Percentiles rank a stretch among this genome's conserved stretches.
These are phyloP conservation scores for Cardamine resedifolia DNA, from an alignment of 345 rosid genomes.

Conservation along the genomic window DNA sequence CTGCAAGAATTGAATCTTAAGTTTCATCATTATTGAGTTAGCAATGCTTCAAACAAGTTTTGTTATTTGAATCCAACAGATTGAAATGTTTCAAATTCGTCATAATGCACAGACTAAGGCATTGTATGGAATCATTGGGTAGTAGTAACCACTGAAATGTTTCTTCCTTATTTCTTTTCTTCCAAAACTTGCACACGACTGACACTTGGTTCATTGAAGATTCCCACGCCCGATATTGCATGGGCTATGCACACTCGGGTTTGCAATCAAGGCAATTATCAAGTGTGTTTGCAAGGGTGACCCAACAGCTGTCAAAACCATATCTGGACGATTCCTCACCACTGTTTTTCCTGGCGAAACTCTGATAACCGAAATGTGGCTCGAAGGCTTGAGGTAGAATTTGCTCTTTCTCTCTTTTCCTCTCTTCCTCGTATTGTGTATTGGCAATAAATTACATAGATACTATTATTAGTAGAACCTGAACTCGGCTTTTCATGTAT, in stretches of 20 bases:
- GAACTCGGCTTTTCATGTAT: constrained; percentile 25
- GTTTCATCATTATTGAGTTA: background rate
- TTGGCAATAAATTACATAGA: background rate
- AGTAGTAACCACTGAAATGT: background rate
- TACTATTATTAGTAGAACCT: background rate
- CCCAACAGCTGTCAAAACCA: constrained; percentile 51
- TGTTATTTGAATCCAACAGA: background rate
- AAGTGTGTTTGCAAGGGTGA: constrained; percentile 78
- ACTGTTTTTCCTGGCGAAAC: constrained; percentile 88
- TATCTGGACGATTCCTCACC: constrained; percentile 73
- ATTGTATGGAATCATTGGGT: background rate
- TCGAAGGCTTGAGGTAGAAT: constrained; percentile 64
- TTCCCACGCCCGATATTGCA: constrained; percentile 87
- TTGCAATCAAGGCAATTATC: constrained; percentile 75
- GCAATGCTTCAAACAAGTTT: background rate
- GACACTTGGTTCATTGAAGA: constrained; percentile 40
- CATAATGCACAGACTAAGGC: background rate
- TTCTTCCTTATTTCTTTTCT: background rate
- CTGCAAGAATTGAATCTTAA: constrained; percentile 1
- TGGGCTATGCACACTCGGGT: constrained; percentile 84
- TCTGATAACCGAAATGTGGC: constrained; percentile 83
- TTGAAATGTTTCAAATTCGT: background rate
- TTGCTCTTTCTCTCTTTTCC: background rate
- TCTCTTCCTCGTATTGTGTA: background rate
- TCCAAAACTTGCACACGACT: constrained; percentile 15